These are phyloP conservation scores for Hyparrhenia diplandra DNA, from an alignment of 176 grass and related monocot species.

Conservation along the genomic window DNA sequence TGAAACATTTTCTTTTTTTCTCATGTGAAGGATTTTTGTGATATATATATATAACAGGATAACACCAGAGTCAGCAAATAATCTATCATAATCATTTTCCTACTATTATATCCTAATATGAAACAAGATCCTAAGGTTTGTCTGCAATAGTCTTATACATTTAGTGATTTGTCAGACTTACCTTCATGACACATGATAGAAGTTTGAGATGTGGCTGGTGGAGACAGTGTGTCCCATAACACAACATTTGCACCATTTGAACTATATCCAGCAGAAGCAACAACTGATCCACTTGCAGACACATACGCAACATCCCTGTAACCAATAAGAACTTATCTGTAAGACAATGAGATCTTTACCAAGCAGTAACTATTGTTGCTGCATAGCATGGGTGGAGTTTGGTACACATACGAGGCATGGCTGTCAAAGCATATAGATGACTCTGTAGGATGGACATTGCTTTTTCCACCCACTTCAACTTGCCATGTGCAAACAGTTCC, in stretches of 20 bases:
- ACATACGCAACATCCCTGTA: constrained; percentile 76
- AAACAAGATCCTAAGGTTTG: neutral
- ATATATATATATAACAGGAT: neutral
- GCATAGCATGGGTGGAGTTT: constrained; percentile 16
- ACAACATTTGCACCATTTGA: constrained; percentile 69
- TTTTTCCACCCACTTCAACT: constrained; percentile 88
- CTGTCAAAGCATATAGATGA: constrained; percentile 78
- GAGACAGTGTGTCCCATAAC: constrained; percentile 60
- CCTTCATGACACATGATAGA: constrained; percentile 61
- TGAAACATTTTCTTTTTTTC: neutral
- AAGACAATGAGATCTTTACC: constrained; percentile 24
- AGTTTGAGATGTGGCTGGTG: constrained; percentile 68
- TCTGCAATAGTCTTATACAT: neutral
- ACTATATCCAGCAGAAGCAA: constrained; percentile 74
- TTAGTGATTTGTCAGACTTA: constrained; percentile 15
- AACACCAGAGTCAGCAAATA: neutral
- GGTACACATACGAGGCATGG: constrained; percentile 75
- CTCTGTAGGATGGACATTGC: constrained; percentile 77
- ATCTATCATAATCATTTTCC: neutral
- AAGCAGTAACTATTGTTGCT: neutral
- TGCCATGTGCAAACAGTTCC: constrained; percentile 90
- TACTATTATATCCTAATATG: neutral
- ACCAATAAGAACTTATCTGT: constrained; percentile 38
- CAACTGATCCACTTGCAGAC: constrained; percentile 72
- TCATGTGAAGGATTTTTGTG: neutral